phyloP scores from a whole-genome alignment of 805 yeast species.

The Cyberlindnera amylophila region DNA sequence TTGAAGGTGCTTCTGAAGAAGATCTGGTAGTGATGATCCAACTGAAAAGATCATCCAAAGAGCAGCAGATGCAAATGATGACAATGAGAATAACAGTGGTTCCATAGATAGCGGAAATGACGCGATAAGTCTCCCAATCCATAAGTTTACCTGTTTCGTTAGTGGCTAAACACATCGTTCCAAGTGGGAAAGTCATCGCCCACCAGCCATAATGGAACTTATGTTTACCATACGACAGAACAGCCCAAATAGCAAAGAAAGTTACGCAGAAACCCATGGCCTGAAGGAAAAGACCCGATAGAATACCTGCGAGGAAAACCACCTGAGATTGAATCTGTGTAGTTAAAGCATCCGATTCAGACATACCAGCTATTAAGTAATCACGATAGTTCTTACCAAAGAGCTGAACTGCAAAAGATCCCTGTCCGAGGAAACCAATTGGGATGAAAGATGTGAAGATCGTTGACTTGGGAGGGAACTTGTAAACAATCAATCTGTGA shows the following conservation, averaged over 20 bases:
- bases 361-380: constrained; percentile 13
- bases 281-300: constrained; percentile 42
- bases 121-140: constrained; percentile 54
- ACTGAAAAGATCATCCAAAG: background rate
- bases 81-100: constrained; percentile 4
- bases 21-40: background rate
- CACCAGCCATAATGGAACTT: constrained; percentile 58
- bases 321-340: constrained; percentile 27
- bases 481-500: constrained; percentile 53
- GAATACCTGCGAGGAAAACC: constrained; percentile 33
- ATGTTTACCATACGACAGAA: constrained; percentile 31
- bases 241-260: constrained; percentile 36
- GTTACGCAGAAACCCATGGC: constrained; percentile 61
- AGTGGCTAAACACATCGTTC: constrained; percentile 69
- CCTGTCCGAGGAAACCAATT: constrained; percentile 84
- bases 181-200: constrained; percentile 89
- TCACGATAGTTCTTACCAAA: constrained; percentile 42
- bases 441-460: constrained; percentile 74
- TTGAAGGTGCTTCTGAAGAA: no score
- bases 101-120: constrained; percentile 57
- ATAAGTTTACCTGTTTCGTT: constrained; percentile 46
- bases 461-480: constrained; percentile 50
- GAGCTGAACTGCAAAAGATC: constrained; percentile 61
- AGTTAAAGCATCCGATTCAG: constrained; percentile 4
- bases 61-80: constrained; percentile 7